Evolutionary conservation across 2,329 filamentous ascomycete species (phyloP).

Genomic region (Paradendryphiella salina): DNA sequence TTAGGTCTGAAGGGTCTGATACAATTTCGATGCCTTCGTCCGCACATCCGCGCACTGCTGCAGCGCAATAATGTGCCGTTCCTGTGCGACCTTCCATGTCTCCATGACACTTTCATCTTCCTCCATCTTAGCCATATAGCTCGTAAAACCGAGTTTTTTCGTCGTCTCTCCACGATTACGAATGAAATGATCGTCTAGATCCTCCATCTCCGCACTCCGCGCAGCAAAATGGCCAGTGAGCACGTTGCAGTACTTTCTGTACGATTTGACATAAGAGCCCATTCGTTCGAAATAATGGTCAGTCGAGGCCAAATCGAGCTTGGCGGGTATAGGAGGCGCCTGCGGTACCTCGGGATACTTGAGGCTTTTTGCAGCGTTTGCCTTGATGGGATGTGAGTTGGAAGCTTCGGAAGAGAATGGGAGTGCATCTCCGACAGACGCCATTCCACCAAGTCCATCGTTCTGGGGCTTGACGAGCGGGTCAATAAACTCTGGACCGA

Average conservation of each 20-base stretch:
- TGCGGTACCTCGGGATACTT: constrained; percentile 57
- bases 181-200: constrained; percentile 54
- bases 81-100: constrained; percentile 63
- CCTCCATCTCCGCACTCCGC: constrained; percentile 53
- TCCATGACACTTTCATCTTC: constrained; percentile 67
- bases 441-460: constrained; percentile 56
- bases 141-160: constrained; percentile 56
- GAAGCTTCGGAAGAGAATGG: constrained; percentile 62
- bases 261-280: constrained; percentile 60
- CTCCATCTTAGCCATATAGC: constrained; percentile 63
- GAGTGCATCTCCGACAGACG: constrained; percentile 57
- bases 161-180: constrained; percentile 55
- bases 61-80: constrained; percentile 63
- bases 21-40: constrained; percentile 37
- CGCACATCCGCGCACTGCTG: constrained; percentile 40
- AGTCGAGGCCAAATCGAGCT: constrained; percentile 54
- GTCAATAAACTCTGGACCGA: constrained; percentile 55
- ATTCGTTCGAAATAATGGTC: constrained; percentile 58
- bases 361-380: constrained; percentile 47
- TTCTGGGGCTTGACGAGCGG: constrained; percentile 53
- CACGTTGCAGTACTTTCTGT: constrained; percentile 57
- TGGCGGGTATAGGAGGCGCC: constrained; percentile 51
- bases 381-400: constrained; percentile 48
- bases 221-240: constrained; percentile 61
- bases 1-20: constrained; percentile 22